Conservation (phyloP, 1,284 basidiomycete genomes). For the Ustilago trichophora region DNA sequence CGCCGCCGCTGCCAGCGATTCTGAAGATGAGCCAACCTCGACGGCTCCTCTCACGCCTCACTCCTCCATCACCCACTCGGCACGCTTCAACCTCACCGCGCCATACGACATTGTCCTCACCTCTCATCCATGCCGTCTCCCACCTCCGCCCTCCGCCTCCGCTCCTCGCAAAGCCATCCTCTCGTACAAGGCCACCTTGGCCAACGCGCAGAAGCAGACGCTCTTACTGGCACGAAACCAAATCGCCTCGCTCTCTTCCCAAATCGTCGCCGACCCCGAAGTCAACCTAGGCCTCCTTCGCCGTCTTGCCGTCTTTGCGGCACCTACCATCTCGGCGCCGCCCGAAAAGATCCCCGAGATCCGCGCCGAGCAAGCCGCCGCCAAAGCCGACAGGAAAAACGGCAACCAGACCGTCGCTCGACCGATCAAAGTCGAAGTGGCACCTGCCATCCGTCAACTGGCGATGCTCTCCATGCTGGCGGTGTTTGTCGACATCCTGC, state of each 20-base stretch:
- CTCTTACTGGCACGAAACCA: constrained; percentile 60
- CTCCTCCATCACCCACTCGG: constrained; percentile 48
- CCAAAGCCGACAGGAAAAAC: constrained; percentile 67
- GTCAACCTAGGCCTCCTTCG: constrained; percentile 59
- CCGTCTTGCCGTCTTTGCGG: constrained; percentile 51
- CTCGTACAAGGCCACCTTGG: constrained; percentile 7
- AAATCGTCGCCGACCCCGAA: constrained; percentile 62
- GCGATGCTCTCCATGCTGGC: constrained; percentile 90
- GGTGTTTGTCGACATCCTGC: constrained; percentile 94
- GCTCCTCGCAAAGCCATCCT: constrained; percentile 12
- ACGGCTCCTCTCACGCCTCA: constrained; percentile 3
- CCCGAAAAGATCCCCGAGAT: constrained; percentile 39
- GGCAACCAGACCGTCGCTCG: constrained; percentile 1
- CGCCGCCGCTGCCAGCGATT: constrained; percentile 3
- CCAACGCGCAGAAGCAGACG: constrained; percentile 13
- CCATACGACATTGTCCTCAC: constrained; percentile 54
- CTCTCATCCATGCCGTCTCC: constrained; percentile 28
- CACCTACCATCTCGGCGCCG: constrained; percentile 25
- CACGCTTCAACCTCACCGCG: constrained; percentile 54
- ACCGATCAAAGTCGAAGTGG: constrained; percentile 71
- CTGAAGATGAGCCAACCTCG: constrained; percentile 8
- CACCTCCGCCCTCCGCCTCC: neutral
- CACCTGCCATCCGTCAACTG: constrained; percentile 82
- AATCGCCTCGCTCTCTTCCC: constrained; percentile 61
- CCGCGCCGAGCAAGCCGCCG: constrained; percentile 54